phyloP scores from a whole-genome alignment of 352 stramenopile species.

The Phytophthora capsici region DNA sequence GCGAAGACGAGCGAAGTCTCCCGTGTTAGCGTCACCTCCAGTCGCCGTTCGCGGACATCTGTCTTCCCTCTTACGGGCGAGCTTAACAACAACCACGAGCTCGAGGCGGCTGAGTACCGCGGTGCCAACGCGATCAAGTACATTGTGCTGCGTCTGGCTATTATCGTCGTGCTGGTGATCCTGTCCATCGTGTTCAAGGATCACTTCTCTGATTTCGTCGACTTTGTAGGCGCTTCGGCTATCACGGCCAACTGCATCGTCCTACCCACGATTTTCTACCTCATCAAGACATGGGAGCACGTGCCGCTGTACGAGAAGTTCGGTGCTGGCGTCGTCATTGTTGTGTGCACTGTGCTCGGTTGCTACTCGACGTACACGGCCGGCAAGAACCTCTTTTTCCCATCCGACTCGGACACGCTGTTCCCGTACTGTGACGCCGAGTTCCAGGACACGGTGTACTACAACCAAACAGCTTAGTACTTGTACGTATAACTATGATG shows the following conservation, averaged over 20 bases:
- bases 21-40: conserved; percentile 44
- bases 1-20: conserved; percentile 30
- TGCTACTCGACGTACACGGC: conserved; percentile 55
- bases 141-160: conserved; percentile 46
- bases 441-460: conserved; percentile 46
- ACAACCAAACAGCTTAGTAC: conserved; percentile 35
- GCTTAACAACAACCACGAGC: conserved; percentile 40
- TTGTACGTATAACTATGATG: conserved; percentile 27
- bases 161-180: conserved; percentile 55
- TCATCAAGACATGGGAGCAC: conserved; percentile 59
- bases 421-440: conserved; percentile 63
- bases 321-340: conserved; percentile 34
- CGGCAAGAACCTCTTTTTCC: conserved; percentile 51
- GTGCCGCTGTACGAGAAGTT: conserved; percentile 53
- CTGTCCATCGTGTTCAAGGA: conserved; percentile 40
- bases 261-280: conserved; percentile 64
- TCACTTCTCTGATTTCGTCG: conserved; percentile 60
- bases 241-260: conserved; percentile 69
- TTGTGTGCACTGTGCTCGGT: conserved; percentile 52
- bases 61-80: conserved; percentile 47
- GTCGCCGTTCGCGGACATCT: conserved; percentile 35
- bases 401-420: conserved; percentile 35
- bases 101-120: conserved; percentile 50
- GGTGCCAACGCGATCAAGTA: conserved; percentile 52
- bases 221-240: conserved; percentile 63